Evolutionary conservation across 176 grass and related monocot genomes (phyloP).

Genomic region (Chloris gayana): DNA sequence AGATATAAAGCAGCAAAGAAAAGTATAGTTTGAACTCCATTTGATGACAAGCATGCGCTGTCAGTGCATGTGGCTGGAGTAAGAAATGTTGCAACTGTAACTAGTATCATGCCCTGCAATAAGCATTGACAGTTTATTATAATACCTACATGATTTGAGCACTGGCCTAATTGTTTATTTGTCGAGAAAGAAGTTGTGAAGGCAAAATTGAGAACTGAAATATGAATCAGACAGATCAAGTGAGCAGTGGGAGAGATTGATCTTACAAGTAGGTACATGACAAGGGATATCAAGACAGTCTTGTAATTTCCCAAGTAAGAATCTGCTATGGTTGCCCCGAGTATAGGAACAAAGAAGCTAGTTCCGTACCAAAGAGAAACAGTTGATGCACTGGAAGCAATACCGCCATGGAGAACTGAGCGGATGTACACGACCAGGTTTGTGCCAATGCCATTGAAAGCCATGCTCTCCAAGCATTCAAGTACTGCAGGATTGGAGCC

Average conservation of each 20-base stretch:
- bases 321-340: conserved; percentile 75
- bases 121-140: conserved; percentile 23
- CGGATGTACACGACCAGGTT: conserved; percentile 82
- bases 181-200: not conserved
- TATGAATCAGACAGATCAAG: not conserved
- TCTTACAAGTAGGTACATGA: conserved; percentile 79
- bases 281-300: conserved; percentile 65
- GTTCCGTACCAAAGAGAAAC: conserved; percentile 81
- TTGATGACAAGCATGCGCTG: conserved; percentile 34
- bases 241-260: conserved; percentile 19
- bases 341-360: conserved; percentile 74
- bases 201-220: conserved; percentile 20
- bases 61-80: conserved; percentile 25
- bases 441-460: conserved; percentile 72
- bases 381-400: conserved; percentile 73
- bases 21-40: conserved; percentile 35
- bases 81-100: conserved; percentile 52
- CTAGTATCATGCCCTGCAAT: conserved; percentile 64
- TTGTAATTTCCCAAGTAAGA: conserved; percentile 73
- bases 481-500: conserved; percentile 48
- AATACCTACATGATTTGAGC: not conserved
- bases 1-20: conserved; percentile 75
- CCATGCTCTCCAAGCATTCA: conserved; percentile 85
- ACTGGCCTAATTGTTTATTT: not conserved
- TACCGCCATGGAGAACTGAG: conserved; percentile 59